Base-by-base conservation (phyloP, 768 basidiomycete species). In the Tylopilus sp. region DNA sequence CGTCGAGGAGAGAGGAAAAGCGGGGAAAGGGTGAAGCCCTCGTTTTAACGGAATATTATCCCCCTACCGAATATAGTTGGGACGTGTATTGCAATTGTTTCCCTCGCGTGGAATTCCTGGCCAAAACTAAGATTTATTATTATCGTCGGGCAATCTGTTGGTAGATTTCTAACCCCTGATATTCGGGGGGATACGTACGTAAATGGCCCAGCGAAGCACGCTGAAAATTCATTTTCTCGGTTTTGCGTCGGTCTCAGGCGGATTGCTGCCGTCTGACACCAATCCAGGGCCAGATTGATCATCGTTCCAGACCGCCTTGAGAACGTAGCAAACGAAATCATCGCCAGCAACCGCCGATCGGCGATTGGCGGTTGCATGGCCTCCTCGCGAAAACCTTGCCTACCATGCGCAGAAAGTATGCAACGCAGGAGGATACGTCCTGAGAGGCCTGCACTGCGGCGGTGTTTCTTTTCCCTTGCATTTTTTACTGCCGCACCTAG, bases 31-130 rank as follows among this genome's bases (percentile, higher is more conserved):
- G 74, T 78, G 73, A 73, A 72, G 74, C 73, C 72, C 80, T 80
- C 80, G 82, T 83, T 87, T 89, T 88, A 86, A 83, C 82, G 80
- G 63, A 83, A 80, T 78, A 75, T 66, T 78, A 80, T 77, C 75
- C 76, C 74, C 77, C 78, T 80, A 76, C 83, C 83, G 81, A 78
- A 83, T 83, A 75, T 84, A 83, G 83, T 78, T 78, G 76, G 73
- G 73, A 76, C 76, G 72, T 78, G 77, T 82, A 82, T 67, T 67
- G 63, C 64, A 71, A 69, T 83, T 84, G 77, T 85, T 84, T 78
- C 75, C 70, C 78, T 82, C 79, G 83, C 80, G 79, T 83, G 80
- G 76, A 80, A 76, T 78, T 76, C n/a, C 67, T 64, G 65, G 63
- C 78, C 74, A 80, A 81, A 79, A 72, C 70, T 66, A 75, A 74